Evolutionary conservation across 768 basidiomycete species (phyloP).

Genomic region (Auricularia sp.): DNA sequence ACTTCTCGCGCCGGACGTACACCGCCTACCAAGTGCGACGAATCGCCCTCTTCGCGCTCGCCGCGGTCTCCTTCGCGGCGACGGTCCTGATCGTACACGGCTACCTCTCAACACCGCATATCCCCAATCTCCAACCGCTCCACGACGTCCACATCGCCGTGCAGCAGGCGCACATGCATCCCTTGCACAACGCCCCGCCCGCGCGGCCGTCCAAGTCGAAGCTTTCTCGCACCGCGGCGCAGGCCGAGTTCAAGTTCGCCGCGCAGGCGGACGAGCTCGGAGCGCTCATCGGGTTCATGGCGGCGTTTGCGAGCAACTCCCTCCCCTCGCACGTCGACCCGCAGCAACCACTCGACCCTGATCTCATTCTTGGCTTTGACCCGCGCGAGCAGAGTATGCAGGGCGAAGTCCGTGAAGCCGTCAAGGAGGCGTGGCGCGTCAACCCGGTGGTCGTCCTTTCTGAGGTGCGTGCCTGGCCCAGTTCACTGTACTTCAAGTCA

Average conservation of each 20-base stretch:
- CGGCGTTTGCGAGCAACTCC: constrained; percentile 63
- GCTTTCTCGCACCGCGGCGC: not conserved
- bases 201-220: too few species aligned
- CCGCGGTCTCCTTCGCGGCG: too few species aligned
- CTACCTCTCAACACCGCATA: too few species aligned
- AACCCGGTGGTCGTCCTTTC: constrained; percentile 70
- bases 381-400: constrained; percentile 36
- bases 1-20: too few species aligned
- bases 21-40: too few species aligned
- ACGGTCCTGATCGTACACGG: too few species aligned
- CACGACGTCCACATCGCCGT: too few species aligned
- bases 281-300: constrained; percentile 63
- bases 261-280: constrained; percentile 58
- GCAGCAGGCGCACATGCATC: too few species aligned
- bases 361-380: constrained; percentile 76
- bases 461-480: constrained; percentile 35
- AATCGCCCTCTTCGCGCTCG: too few species aligned
- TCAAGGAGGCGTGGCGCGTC: constrained; percentile 56
- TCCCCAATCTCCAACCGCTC: too few species aligned
- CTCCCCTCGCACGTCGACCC: constrained; percentile 62
- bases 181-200: too few species aligned
- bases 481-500: too few species aligned
- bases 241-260: not conserved
- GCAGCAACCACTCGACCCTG: constrained; percentile 56
- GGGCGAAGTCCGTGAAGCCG: constrained; percentile 52